These are phyloP conservation scores for Trichoderma afroharzianum DNA, from an alignment of 2,329 filamentous ascomycete genomes.

Conservation along the genomic window DNA sequence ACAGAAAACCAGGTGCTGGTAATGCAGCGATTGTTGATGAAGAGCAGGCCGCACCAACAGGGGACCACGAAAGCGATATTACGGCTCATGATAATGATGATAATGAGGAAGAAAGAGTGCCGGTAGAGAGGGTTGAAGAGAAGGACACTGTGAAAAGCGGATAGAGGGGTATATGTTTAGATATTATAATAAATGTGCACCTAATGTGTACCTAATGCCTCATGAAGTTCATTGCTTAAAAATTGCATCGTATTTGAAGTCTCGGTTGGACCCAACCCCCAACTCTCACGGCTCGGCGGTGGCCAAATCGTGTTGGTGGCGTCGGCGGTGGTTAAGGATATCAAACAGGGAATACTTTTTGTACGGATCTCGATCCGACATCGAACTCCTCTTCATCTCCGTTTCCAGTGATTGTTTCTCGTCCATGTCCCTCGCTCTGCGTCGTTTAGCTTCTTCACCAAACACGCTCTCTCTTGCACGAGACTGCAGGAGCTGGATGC, in stretches of 20 bases:
- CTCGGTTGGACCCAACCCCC: too few relatives aligned
- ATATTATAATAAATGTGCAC: not conserved
- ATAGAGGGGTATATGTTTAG: not conserved
- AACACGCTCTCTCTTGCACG: not conserved
- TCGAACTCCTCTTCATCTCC: not conserved
- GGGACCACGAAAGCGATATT: not conserved
- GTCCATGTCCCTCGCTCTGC: not conserved
- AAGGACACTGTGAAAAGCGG: not conserved
- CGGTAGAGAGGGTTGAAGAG: not conserved
- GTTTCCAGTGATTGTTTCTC: not conserved
- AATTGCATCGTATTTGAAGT: too few relatives aligned
- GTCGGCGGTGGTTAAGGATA: not conserved
- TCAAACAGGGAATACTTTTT: not conserved
- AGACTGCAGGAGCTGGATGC: not conserved
- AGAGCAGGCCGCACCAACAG: not conserved
- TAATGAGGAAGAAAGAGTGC: not conserved
- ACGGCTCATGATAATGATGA: not conserved
- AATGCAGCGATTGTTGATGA: not conserved
- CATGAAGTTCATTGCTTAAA: not conserved
- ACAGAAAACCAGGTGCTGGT: conserved; percentile 25
- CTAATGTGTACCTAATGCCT: not conserved
- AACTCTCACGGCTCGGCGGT: not conserved
- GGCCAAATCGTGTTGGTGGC: not conserved
- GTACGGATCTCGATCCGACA: not conserved
- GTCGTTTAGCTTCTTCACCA: not conserved